A percentile compares a stretch with the other conserved stretches of the same genome.
Evolutionary conservation across 2,329 filamentous ascomycete genomes (phyloP).

Genomic region (Aspergillus luchuensis): DNA sequence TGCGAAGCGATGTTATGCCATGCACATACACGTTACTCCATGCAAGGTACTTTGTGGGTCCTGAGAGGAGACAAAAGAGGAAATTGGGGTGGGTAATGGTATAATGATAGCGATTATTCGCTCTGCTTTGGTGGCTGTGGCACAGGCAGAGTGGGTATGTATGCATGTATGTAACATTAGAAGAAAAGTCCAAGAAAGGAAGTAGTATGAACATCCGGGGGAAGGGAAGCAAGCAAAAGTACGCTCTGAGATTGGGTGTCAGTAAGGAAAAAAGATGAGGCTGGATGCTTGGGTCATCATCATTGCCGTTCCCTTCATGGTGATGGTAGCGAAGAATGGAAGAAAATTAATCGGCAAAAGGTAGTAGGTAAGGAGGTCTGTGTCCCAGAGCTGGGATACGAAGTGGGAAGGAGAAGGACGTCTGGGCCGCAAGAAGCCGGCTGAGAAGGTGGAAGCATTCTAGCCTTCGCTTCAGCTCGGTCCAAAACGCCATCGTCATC

Average conservation of each 20-base stretch:
- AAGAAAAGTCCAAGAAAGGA: background rate
- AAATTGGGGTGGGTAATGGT: background rate
- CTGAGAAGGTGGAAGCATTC: background rate
- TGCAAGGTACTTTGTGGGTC: background rate
- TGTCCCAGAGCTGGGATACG: background rate
- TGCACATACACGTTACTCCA: background rate
- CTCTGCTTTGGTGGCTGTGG: no score
- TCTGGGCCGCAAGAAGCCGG: background rate
- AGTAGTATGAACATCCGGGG: background rate
- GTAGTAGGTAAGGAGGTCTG: background rate
- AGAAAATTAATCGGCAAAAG: background rate
- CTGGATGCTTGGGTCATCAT: constrained; percentile 17
- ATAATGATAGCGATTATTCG: background rate
- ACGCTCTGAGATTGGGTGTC: constrained; percentile 15
- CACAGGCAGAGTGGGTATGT: background rate
- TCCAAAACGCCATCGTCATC: constrained; percentile 1
- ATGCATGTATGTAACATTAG: background rate
- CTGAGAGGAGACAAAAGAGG: no score
- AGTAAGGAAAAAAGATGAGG: constrained; percentile 17
- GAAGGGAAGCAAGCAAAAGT: constrained; percentile 1
- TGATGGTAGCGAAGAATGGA: background rate
- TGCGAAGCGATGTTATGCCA: no score
- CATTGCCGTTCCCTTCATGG: background rate
- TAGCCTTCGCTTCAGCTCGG: constrained; percentile 2
- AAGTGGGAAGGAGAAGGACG: background rate